phyloP scores from a whole-genome alignment of 1,284 basidiomycete genomes.

The Rhizopogon hawkerae region DNA sequence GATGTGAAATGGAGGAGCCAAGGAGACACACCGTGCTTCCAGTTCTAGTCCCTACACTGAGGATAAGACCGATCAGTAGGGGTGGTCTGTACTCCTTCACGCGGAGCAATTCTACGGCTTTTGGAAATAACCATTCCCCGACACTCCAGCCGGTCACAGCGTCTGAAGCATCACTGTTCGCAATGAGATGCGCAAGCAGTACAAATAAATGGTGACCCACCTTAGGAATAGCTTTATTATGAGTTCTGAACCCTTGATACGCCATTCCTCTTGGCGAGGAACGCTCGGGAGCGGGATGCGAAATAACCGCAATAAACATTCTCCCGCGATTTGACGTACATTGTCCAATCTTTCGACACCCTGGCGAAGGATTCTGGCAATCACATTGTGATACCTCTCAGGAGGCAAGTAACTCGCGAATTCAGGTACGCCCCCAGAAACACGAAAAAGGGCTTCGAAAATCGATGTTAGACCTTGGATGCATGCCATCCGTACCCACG shows the following conservation, averaged over 20 bases:
- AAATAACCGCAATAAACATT: slow-evolving; percentile 48
- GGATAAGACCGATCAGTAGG: slow-evolving; percentile 67
- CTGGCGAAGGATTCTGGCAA: slow-evolving; percentile 76
- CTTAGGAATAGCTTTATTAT: slow-evolving; percentile 46
- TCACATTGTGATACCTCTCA: slow-evolving; percentile 45
- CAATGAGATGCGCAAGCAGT: slow-evolving; percentile 1
- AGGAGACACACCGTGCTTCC: slow-evolving; percentile 62
- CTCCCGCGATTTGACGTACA: slow-evolving; percentile 74
- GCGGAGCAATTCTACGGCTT: slow-evolving; percentile 59
- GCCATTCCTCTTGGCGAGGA: slow-evolving; percentile 38
- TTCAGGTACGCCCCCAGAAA: slow-evolving; percentile 32
- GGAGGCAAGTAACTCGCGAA: slow-evolving; percentile 54
- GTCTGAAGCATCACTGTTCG: slow-evolving; percentile 24
- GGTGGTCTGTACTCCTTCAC: slow-evolving; percentile 50
- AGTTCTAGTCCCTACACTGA: slow-evolving; percentile 74
- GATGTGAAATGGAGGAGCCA: slow-evolving; percentile 8
- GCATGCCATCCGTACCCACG: slow-evolving; percentile 84
- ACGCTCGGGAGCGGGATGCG: slow-evolving; percentile 36
- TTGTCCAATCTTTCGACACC: slow-evolving; percentile 88
- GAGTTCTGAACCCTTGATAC: slow-evolving; percentile 36
- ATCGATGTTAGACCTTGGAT: slow-evolving; percentile 53
- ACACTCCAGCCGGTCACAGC: slow-evolving; percentile 55
- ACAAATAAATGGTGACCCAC: slow-evolving; percentile 14
- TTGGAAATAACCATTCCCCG: slow-evolving; percentile 62
- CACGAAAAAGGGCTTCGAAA: slow-evolving; percentile 38